Conservation (phyloP, 768 basidiomycete genomes). For the Calocera viscosa region DNA sequence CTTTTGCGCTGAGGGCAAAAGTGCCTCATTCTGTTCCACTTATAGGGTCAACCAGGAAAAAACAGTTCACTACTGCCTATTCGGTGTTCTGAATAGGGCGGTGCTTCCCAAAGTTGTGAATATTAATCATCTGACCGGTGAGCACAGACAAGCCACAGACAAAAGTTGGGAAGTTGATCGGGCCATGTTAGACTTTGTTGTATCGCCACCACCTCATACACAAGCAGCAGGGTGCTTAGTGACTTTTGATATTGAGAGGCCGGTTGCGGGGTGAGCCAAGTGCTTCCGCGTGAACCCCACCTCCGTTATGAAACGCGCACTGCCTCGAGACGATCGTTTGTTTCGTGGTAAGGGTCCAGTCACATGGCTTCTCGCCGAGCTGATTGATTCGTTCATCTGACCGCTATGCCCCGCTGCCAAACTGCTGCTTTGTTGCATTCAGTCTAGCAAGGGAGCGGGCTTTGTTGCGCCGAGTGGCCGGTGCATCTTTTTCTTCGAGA, state of each 20-base stretch:
- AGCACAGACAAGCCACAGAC: neutral
- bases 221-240: neutral
- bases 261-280: neutral
- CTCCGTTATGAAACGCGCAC: neutral
- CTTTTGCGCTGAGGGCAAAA: neutral
- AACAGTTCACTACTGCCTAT: neutral
- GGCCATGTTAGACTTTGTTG: neutral
- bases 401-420: neutral
- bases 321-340: neutral
- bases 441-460: neutral
- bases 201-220: constrained; percentile 7
- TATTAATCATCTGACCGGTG: neutral
- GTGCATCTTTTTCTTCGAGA: neutral
- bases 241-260: neutral
- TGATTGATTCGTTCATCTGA: neutral
- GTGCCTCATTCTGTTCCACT: neutral
- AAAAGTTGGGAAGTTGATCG: neutral
- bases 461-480: neutral
- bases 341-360: neutral
- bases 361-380: neutral
- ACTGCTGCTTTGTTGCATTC: neutral
- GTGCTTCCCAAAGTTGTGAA: neutral
- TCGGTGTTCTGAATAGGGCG: neutral
- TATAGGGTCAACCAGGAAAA: neutral
- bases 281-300: neutral